phyloP scores from a whole-genome alignment of 257 asterid species.

The Osmanthus fragrans region DNA sequence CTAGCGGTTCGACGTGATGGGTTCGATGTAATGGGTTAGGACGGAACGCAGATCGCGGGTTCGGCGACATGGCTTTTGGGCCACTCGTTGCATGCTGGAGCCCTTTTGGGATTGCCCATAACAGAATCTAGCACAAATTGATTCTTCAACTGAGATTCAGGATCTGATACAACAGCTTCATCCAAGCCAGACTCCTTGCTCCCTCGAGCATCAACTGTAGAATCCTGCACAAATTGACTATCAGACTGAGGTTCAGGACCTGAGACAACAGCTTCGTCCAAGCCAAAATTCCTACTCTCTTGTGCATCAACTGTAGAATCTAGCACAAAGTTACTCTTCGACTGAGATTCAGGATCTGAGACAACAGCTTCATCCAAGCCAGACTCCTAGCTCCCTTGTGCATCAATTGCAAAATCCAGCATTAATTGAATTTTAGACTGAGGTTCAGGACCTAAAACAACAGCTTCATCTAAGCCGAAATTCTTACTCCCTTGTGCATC shows the following conservation, averaged over 20 bases:
- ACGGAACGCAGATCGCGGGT: too few species aligned
- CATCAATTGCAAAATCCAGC: conserved; percentile 5
- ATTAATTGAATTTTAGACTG: background rate
- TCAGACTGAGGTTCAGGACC: conserved; percentile 9
- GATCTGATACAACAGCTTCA: conserved; percentile 4
- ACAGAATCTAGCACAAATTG: background rate
- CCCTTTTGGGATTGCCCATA: too few species aligned
- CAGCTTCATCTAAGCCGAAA: background rate
- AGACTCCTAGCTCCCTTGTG: background rate
- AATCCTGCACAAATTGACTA: conserved; percentile 12
- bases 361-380: conserved; percentile 3
- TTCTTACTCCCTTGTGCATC: conserved; percentile 18
- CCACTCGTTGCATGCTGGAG: too few species aligned
- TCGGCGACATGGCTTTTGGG: too few species aligned
- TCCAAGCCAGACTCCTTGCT: conserved; percentile 2
- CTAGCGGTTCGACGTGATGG: too few species aligned
- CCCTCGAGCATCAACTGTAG: conserved; percentile 11
- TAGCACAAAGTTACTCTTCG: background rate
- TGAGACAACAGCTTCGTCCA: conserved; percentile 3
- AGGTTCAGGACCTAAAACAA: background rate
- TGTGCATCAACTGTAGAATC: background rate
- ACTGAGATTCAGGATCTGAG: background rate
- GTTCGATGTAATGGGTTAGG: too few species aligned
- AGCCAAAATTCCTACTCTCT: background rate
- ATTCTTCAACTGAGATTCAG: conserved; percentile 15